Evolutionary conservation across 768 basidiomycete genomes (phyloP).

Genomic region (Leucocoprinus leucothites): DNA sequence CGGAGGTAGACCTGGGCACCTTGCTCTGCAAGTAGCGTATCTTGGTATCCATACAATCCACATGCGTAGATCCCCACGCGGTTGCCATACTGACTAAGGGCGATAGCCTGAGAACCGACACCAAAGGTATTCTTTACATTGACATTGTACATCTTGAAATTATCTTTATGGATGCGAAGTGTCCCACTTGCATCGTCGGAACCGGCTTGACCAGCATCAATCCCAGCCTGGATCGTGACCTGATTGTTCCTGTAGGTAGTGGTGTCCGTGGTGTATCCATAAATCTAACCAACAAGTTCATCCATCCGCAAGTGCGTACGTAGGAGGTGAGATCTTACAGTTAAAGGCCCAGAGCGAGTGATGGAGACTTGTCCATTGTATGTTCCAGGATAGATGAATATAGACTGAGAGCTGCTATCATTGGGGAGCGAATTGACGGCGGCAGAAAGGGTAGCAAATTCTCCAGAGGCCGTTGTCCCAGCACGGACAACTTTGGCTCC

Average conservation of each 20-base stretch:
- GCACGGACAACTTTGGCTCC: slow-evolving; percentile 41
- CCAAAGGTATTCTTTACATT: slow-evolving; percentile 48
- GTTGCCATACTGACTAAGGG: slow-evolving; percentile 47
- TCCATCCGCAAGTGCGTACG: background rate
- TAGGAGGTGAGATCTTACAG: slow-evolving; percentile 21
- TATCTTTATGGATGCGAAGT: slow-evolving; percentile 43
- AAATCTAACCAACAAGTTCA: slow-evolving; percentile 29
- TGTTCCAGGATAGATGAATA: slow-evolving; percentile 48
- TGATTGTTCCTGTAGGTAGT: slow-evolving; percentile 35
- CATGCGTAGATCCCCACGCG: slow-evolving; percentile 43
- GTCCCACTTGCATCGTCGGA: slow-evolving; percentile 48
- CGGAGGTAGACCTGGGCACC: slow-evolving; percentile 48
- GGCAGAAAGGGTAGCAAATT: slow-evolving; percentile 35
- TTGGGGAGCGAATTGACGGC: slow-evolving; percentile 40
- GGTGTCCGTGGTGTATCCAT: slow-evolving; percentile 41
- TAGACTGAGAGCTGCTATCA: slow-evolving; percentile 32
- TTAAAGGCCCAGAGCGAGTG: slow-evolving; percentile 41
- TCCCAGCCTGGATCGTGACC: slow-evolving; percentile 35
- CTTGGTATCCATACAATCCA: slow-evolving; percentile 46
- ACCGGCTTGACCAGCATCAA: slow-evolving; percentile 32
- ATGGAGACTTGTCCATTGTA: slow-evolving; percentile 45
- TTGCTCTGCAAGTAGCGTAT: slow-evolving; percentile 41
- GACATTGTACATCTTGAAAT: slow-evolving; percentile 49
- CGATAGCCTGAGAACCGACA: slow-evolving; percentile 43
- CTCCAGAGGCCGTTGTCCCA: slow-evolving; percentile 35